Conservation (phyloP, 352 stramenopile species). For the Globisporangium heterothallicum region DNA sequence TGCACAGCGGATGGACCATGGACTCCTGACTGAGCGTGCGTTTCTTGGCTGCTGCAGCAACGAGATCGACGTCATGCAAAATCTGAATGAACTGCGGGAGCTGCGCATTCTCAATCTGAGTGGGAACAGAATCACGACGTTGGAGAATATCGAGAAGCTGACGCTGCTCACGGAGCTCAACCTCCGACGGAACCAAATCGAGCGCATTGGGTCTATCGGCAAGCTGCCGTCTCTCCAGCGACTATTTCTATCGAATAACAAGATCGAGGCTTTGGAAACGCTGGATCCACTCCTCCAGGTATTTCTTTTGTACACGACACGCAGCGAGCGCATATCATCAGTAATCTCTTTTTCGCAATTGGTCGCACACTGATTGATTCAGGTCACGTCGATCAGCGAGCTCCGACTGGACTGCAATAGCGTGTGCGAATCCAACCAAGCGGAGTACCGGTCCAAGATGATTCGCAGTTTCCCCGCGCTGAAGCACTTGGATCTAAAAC, state of each 20-base stretch:
- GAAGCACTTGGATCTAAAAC: constrained; percentile 81
- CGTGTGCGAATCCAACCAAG: constrained; percentile 38
- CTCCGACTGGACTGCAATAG: constrained; percentile 85
- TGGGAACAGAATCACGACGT: constrained; percentile 69
- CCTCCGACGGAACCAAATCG: constrained; percentile 79
- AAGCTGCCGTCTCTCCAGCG: constrained; percentile 74
- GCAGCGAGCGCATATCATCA: too few relatives aligned
- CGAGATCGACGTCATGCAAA: constrained; percentile 84
- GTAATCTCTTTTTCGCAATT: background rate
- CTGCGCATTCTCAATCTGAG: constrained; percentile 90
- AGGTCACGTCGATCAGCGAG: constrained; percentile 72
- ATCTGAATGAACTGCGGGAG: constrained; percentile 78
- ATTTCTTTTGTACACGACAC: background rate
- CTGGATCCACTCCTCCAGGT: constrained; percentile 70
- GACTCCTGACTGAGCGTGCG: background rate
- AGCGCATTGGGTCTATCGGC: constrained; percentile 45
- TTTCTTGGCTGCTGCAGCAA: constrained; percentile 48
- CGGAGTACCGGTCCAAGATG: constrained; percentile 62
- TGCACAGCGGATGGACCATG: constrained; percentile 8
- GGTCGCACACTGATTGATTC: background rate
- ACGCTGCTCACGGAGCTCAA: constrained; percentile 88
- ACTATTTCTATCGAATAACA: constrained; percentile 90
- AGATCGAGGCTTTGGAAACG: constrained; percentile 62
- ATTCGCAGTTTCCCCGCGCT: constrained; percentile 70
- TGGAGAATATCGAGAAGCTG: constrained; percentile 80